Conservation (phyloP, 2,329 filamentous ascomycete species). For the Neonectria magnoliae region DNA sequence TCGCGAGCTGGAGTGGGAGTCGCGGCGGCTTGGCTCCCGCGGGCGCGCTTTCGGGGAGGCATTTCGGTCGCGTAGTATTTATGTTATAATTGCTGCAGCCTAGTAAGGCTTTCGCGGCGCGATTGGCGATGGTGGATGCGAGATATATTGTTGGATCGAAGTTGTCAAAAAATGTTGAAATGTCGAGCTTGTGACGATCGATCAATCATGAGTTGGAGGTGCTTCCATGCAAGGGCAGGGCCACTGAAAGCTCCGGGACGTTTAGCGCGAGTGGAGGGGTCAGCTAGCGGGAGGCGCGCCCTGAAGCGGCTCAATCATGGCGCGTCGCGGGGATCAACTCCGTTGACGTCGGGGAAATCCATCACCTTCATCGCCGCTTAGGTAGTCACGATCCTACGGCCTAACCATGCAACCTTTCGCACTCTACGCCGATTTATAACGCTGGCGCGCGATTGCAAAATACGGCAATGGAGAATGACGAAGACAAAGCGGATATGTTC, state of each 20-base stretch:
- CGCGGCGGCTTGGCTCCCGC: conserved; percentile 63
- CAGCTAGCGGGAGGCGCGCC: not conserved
- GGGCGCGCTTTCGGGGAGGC: conserved; percentile 77
- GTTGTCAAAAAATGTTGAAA: conserved; percentile 9
- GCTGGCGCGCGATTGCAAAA: conserved; percentile 1
- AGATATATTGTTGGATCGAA: not conserved
- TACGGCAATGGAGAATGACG: conserved; percentile 48
- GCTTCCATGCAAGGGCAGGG: not conserved
- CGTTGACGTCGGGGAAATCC: conserved; percentile 10
- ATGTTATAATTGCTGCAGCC: not conserved
- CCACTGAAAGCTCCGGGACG: not conserved
- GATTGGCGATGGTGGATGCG: conserved; percentile 3
- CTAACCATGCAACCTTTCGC: conserved; percentile 11
- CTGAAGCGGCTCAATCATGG: conserved; percentile 5
- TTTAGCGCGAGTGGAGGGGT: conserved; percentile 18
- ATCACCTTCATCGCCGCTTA: not conserved
- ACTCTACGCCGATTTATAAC: conserved; percentile 26
- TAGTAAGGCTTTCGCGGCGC: not conserved
- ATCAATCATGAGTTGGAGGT: conserved; percentile 10
- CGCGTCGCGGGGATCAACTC: conserved; percentile 36
- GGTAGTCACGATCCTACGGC: not conserved
- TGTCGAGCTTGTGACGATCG: conserved; percentile 16
- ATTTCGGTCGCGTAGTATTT: conserved; percentile 52
- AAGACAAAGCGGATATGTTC: conserved; percentile 66
- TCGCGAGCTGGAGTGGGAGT: conserved; percentile 65